A percentile compares a stretch with the other conserved stretches of the same genome.
These are phyloP conservation scores for Fusarium musae DNA, from an alignment of 2,329 filamentous ascomycete species.

Conservation along the genomic window DNA sequence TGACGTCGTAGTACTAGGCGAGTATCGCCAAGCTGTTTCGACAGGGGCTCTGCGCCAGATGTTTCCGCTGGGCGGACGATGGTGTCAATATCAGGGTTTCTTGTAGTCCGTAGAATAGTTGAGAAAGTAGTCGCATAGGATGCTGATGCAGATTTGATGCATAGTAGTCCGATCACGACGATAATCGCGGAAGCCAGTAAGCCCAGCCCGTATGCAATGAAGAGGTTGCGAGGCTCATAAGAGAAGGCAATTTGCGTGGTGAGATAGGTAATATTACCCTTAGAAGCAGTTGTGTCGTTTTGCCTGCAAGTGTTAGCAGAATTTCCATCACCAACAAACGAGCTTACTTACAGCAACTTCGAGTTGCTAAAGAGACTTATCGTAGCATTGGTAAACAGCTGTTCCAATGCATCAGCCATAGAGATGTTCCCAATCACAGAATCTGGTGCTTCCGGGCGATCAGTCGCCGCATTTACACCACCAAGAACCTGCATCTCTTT, in stretches of 20 bases:
- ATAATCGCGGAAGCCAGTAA: accelerated
- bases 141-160: background rate
- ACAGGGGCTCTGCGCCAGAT: constrained; percentile 1
- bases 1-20: background rate
- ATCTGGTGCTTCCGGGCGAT: accelerated
- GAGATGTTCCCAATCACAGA: background rate
- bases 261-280: background rate
- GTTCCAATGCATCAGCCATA: background rate
- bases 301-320: too few relatives aligned
- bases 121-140: constrained; percentile 11
- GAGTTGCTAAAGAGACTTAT: constrained; percentile 15
- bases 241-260: background rate
- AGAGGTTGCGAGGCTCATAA: constrained; percentile 15
- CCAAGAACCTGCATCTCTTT: constrained; percentile 1
- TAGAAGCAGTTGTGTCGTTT: background rate
- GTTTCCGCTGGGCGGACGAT: background rate
- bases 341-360: background rate
- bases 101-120: constrained; percentile 10
- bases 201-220: constrained; percentile 3
- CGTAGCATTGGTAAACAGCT: background rate
- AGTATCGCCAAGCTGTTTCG: background rate
- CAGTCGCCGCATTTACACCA: accelerated
- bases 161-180: background rate
- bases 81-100: constrained; percentile 4
- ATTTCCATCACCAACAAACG: too few relatives aligned